Percentiles rank a stretch among this genome's conserved stretches.
phyloP scores from a whole-genome alignment of 2,329 filamentous ascomycete species.

The Aspergillus fumigatiaffinis region DNA sequence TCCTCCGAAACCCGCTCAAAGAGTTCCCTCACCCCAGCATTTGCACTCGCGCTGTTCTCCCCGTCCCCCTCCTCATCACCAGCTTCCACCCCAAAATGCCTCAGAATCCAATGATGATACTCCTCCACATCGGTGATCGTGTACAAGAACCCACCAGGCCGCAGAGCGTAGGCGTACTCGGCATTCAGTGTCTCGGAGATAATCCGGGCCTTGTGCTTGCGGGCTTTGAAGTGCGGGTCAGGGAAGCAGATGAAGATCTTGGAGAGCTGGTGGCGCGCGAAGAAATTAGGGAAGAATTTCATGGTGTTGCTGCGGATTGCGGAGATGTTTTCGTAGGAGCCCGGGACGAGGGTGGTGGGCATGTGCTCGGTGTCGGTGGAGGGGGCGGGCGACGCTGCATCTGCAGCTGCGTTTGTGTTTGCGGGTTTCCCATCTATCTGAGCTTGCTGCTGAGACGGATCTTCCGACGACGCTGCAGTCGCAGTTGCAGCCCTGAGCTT shows the following conservation, averaged over 20 bases:
- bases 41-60: slow-evolving; percentile 63
- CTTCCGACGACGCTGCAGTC: slow-evolving; percentile 4
- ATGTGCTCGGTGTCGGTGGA: neutral
- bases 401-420: neutral
- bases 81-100: slow-evolving; percentile 69
- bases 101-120: slow-evolving; percentile 88
- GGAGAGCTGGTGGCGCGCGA: slow-evolving; percentile 70
- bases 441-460: neutral
- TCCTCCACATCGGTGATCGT: slow-evolving; percentile 98
- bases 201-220: slow-evolving; percentile 96
- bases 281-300: slow-evolving; percentile 99
- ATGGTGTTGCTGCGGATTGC: slow-evolving; percentile 92
- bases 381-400: slow-evolving; percentile 1
- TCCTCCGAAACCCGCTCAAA: slow-evolving; percentile 68
- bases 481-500: slow-evolving; percentile 17
- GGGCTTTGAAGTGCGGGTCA: slow-evolving; percentile 94
- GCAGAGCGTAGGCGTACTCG: slow-evolving; percentile 86
- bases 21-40: slow-evolving; percentile 57
- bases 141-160: slow-evolving; percentile 81
- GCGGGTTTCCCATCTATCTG: neutral
- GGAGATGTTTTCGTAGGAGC: slow-evolving; percentile 76
- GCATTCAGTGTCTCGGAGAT: slow-evolving; percentile 83
- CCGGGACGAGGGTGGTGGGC: slow-evolving; percentile 21
- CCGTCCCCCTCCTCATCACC: slow-evolving; percentile 67
- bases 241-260: slow-evolving; percentile 99